Base-by-base conservation (phyloP, 345 rosid species). In the Brassica napus region DNA sequence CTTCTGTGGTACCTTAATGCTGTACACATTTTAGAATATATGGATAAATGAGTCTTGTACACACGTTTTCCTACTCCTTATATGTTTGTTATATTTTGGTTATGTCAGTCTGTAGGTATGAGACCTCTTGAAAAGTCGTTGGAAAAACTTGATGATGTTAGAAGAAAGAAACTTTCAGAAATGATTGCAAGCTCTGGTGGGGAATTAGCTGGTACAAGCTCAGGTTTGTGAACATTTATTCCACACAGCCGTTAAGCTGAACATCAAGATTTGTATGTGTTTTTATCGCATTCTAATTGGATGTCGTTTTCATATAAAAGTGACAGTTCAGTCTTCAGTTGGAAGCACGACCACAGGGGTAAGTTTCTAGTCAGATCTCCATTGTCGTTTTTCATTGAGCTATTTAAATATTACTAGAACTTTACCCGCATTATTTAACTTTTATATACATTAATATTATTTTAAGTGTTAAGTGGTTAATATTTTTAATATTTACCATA, bases 111-210 rank as follows among this genome's bases (percentile, higher is more conserved):
- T 44, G 99, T 96, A 59, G 99, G 99, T 76, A 96, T 96, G 97
- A 89, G 97, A 86, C 99, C 97, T 82, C 84, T 96, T 82, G 99
- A 96, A 83, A 92, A 91, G 82, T 85, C 95, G 11, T 70, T 96
- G 82, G 99, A 96, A 90, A 96, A 96, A 86, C 97, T 96, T 73
- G 99, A 96, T 65, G 99, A 96, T 81, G 97, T 96, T 79, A 88
- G 98, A 85, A 90, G 84, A 84, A 96, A 93, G 85, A 93, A 96
- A 83, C 94, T 96, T 30, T 88, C 98, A 24, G 99, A 96, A 85
- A 92, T 93, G 97, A 93, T 93, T 79, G 86, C 86, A 11, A 85
- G 86, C 82, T 84, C 95, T 63, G 97, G 91, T 71, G 87, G 86
- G 83, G 91, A 68, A 30, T 34, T 94, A 71, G 76, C 85, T 74